Base-by-base conservation (phyloP, 257 asterid species). In the Linaria vulgaris region DNA sequence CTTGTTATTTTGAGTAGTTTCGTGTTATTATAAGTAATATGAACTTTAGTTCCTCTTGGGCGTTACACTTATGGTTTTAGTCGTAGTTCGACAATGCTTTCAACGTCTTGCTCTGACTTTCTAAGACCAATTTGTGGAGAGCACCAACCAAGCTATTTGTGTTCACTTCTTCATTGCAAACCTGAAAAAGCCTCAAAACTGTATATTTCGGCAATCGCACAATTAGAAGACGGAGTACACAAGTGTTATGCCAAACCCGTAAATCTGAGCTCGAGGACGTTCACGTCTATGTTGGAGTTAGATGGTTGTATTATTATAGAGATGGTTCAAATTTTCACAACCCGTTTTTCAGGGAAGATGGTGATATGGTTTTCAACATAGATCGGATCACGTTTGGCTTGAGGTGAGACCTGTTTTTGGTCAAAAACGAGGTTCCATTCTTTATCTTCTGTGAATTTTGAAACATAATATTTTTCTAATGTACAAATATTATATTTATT, bases 281-380 rank as follows among this genome's bases (percentile, higher is more conserved):
- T 74, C 49, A 52, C 55, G 1, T 66, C 53, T 20, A 74, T 74
- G 75, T 15, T 64, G 34, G 52, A 69, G 20, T 9, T 74, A 10
- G 79, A 74, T 23, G 75, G 75, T 51, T 31, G 53, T 60, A 69
- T 74, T 19, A 52, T 74, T 31, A 51, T 74, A 1, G 72, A 74
- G 59, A 15, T 74, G 3, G 16, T 70, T 1, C 30, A 72, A 66
- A 51, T 72, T 17, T 23, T n/a, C 0, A 7, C 1, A 9, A 13
- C 44, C 3, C 2, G n/a, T n/a, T n/a, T n/a, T n/a, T 5, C 37
- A 39, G 5, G 14, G 54, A 59, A 0, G 10, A 47, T 15, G 34
- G 52, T 30, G 77, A 72, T 45, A 43, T 47, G 5, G 20, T 60
- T 8, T 51, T 72, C 54, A 17, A 30, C 12, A 48, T 24, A 27